Percentiles rank a stretch among this genome's conserved stretches.
phyloP scores from a whole-genome alignment of 179 eudicot species.

The Corrigiola litoralis region DNA sequence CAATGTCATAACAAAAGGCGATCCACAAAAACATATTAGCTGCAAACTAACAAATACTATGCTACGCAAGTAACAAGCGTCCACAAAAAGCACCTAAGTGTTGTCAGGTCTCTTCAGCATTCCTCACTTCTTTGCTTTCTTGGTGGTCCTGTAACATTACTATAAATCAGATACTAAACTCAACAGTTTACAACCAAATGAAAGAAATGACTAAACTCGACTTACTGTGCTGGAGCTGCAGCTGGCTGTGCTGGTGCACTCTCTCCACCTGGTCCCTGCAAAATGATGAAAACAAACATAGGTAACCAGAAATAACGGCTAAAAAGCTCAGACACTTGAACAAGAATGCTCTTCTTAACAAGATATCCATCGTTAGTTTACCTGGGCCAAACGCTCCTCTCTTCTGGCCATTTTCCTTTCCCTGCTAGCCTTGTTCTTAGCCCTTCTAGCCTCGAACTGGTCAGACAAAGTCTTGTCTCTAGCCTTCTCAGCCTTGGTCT shows the following conservation, averaged over 20 bases:
- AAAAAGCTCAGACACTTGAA: not conserved
- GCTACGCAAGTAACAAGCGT: slow-evolving; percentile 28
- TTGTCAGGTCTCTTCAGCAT: slow-evolving; percentile 1
- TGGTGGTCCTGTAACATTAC: slow-evolving; percentile 37
- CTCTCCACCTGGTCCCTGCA: slow-evolving; percentile 56
- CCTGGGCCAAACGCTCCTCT: slow-evolving; percentile 88
- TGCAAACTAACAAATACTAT: slow-evolving; percentile 19
- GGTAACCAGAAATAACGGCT: not conserved
- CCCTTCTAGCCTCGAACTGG: slow-evolving; percentile 96
- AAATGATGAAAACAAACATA: not conserved
- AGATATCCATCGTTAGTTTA: not conserved
- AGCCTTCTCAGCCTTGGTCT: slow-evolving; percentile 97
- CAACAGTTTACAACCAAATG: no score
- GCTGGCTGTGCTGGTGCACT: slow-evolving; percentile 34
- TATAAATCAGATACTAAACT: not conserved
- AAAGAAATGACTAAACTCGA: not conserved
- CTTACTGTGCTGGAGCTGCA: slow-evolving; percentile 57
- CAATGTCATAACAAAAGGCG: slow-evolving; percentile 18
- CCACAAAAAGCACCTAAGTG: slow-evolving; percentile 13
- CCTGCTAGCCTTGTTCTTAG: slow-evolving; percentile 95
- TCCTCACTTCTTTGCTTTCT: slow-evolving; percentile 61
- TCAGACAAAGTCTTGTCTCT: slow-evolving; percentile 92
- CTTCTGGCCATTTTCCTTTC: slow-evolving; percentile 84
- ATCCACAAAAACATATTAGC: slow-evolving; percentile 26
- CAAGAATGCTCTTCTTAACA: not conserved